Evolutionary conservation across 148 eudicot genomes (phyloP), one percentile per base, ranked within the genome.

Genomic region (Tetragonia tetragonoides): DNA sequence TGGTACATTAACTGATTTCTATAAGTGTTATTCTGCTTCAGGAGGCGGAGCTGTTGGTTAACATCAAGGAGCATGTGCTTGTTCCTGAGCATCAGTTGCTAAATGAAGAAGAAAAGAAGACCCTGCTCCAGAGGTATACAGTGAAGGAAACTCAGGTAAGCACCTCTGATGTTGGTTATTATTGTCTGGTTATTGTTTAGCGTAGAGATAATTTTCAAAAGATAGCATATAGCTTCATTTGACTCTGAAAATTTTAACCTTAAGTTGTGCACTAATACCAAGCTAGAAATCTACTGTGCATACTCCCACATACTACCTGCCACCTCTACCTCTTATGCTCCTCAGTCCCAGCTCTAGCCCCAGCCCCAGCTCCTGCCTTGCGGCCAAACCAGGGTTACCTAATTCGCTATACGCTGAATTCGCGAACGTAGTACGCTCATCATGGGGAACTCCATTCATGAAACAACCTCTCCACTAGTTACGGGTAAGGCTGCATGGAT

Each of bases 101-200:
- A 41, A 82, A 83, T n/a, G 83, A 87, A 37, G 97, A 89, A 70
- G 98, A 94, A 80, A 94, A 92, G 90, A 92, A 94, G 84, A 87
- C 92, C 37, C 83, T 89, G 86, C 88, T 94, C 77, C 87, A 89
- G 73, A 84, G 98, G 77, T 94, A 92, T 67, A 89, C 98, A 0
- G 97, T 94, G 77, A 94, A 94, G 81, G 97, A 92, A 84, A 94
- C 98, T 24, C 98, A 94, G 98, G 98, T 92, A 64, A 54, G 85
- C 87, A 34, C 70, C n/a, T 72, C 21, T 61, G 70, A 21, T 49
- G 7, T 56, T 69, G 62, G 38, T 77, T 10, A 20, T 9, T 68
- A 21, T 73, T 60, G 1, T 71, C 3, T 15, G 20, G 41, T 69
- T 69, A 41, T 15, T 69, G 14, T 37, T 46, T 68, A 37, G 44